These are phyloP conservation scores for Tetrapisispora arboricola DNA, from an alignment of 805 yeast species.

Conservation along the genomic window DNA sequence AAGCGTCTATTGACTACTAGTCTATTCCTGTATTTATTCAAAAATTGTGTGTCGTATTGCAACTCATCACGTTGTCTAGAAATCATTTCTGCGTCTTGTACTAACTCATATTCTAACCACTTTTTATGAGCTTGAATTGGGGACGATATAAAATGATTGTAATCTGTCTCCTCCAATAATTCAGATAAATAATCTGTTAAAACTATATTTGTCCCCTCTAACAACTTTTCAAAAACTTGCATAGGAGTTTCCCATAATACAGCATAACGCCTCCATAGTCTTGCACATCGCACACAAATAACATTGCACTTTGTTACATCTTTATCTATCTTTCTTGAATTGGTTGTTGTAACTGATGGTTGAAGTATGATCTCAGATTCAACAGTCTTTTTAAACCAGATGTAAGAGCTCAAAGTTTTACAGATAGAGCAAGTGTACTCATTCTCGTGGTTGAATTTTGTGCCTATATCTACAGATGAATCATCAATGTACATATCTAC, in stretches of 20 bases:
- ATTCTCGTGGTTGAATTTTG: constrained; percentile 32
- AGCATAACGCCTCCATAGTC: constrained; percentile 85
- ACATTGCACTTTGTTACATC: constrained; percentile 37
- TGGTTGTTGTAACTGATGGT: neutral
- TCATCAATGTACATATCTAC: constrained; percentile 33
- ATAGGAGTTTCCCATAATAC: constrained; percentile 75
- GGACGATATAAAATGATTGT: constrained; percentile 10
- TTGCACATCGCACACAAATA: constrained; percentile 77
- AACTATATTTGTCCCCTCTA: constrained; percentile 14
- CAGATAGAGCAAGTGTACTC: constrained; percentile 65
- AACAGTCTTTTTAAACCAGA: constrained; percentile 25
- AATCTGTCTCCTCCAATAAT: constrained; percentile 15
- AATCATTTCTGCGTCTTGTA: constrained; percentile 51
- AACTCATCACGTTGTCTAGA: constrained; percentile 35
- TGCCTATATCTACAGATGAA: constrained; percentile 51
- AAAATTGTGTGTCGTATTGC: neutral
- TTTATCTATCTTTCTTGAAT: neutral
- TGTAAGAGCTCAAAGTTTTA: constrained; percentile 28
- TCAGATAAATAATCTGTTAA: constrained; percentile 9
- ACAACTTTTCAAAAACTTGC: constrained; percentile 45
- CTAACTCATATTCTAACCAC: constrained; percentile 54
- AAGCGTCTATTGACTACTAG: neutral
- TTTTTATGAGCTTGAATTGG: constrained; percentile 27
- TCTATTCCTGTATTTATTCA: neutral
- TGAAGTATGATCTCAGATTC: neutral